Evolutionary conservation across 768 basidiomycete species (phyloP), one percentile per base, ranked within the genome.

Genomic region (Tulasnella sp.): DNA sequence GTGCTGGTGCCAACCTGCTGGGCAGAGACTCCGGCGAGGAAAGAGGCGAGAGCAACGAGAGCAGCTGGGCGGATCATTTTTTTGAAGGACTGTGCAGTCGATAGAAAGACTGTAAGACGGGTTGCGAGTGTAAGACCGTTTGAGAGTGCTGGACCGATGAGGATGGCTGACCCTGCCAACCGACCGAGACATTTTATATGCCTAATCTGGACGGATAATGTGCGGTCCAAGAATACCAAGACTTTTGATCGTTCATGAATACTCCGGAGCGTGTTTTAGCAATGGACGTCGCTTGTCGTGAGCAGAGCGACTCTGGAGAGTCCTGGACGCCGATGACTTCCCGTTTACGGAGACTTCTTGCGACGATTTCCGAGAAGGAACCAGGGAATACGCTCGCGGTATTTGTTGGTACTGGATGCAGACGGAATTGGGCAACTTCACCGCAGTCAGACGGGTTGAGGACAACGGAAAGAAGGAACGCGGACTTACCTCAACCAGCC

Each of bases 1-100:
- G 83, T 85, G 52, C 85, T 81, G 18, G 88, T 89, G 81, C 89
- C 89, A 75, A 87, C 86, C 79, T 89, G 89, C 83, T 90, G 89
- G 81, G 85, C 89, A 80, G 83, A 85, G 24, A 83, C 88, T 78
- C 87, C 85, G 74, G 89, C 84, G 80, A 84, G 79, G 78, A 84
- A 81, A 56, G 87, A 84, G 12, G 71, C n/a, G 46, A 74, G 58
- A 62, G 58, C 27, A 34, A n/a, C 58, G 58, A 62, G 58, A 34
- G 58, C 27, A 34, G 58, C 14, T 34, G 19, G 58, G 14, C 12
- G 27, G 31, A 62, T 2, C 27, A 62, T 62, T 62, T 40, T 40
- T 62, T 62, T 3, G 58, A 62, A 34, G 8, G 58, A 62, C 58
- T 62, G 58, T 62, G 58, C 12, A 62, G 58, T 62, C 58, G 58